Percentiles rank a stretch among this genome's conserved stretches.
Evolutionary conservation across 768 basidiomycete species (phyloP).

Genomic region (Russula emetica): DNA sequence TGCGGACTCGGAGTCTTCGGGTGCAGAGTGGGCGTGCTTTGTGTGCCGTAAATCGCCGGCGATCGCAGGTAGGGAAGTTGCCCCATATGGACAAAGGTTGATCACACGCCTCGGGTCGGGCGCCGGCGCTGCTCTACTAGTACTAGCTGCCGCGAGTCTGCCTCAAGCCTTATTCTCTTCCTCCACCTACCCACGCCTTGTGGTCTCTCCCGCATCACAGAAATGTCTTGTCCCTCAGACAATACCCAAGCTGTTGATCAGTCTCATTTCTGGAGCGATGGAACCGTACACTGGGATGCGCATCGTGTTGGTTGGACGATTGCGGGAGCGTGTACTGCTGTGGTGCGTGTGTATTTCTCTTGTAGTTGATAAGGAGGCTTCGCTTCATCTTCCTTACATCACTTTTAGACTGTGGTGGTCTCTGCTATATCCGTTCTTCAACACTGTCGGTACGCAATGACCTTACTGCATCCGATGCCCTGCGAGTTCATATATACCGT

Average conservation of each 20-base stretch:
- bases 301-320: conserved; percentile 74
- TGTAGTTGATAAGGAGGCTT: neutral
- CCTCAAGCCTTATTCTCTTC: neutral
- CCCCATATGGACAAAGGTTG: no score
- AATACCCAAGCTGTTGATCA: conserved; percentile 54
- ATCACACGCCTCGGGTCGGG: no score
- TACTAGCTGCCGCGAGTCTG: neutral
- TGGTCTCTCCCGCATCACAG: neutral
- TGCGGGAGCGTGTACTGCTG: conserved; percentile 54
- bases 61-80: no score
- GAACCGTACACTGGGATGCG: conserved; percentile 52
- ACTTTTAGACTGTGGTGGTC: conserved; percentile 57
- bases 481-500: conserved; percentile 1
- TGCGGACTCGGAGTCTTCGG: no score
- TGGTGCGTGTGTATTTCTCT: conserved; percentile 41
- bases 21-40: no score
- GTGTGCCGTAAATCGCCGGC: no score
- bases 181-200: no score
- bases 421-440: conserved; percentile 50
- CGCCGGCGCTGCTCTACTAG: no score
- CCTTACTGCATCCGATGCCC: neutral
- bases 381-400: no score
- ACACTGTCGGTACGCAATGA: conserved; percentile 56
- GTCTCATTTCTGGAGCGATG: conserved; percentile 55
- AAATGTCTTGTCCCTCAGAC: conserved; percentile 44